phyloP scores from a whole-genome alignment of 2,329 filamentous ascomycete genomes.

The Paecilomyces dactylethromorphus region DNA sequence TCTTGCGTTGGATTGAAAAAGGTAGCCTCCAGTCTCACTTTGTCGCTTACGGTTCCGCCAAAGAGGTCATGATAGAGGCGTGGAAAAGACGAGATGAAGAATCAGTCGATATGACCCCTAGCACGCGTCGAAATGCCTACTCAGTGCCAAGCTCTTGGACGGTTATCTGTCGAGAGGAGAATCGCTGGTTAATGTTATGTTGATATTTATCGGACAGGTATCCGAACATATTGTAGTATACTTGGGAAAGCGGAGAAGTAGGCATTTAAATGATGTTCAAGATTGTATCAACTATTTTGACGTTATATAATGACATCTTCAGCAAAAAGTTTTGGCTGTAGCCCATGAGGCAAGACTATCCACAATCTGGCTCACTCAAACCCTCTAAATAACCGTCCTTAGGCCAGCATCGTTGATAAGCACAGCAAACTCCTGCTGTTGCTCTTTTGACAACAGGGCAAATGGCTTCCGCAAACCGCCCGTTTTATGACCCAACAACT shows the following conservation, averaged over 20 bases:
- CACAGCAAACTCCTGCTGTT: conserved; percentile 28
- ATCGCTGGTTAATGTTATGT: conserved; percentile 23
- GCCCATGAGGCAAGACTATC: too few relatives aligned
- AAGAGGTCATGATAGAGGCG: conserved; percentile 20
- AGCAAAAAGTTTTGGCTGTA: background rate
- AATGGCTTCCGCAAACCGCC: conserved; percentile 47
- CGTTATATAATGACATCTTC: background rate
- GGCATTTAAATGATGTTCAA: background rate
- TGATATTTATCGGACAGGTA: conserved; percentile 3
- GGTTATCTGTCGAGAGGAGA: conserved; percentile 15
- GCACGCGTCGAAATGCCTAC: background rate
- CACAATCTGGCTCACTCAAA: background rate
- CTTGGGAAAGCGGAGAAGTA: background rate
- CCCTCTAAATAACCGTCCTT: conserved; percentile 16
- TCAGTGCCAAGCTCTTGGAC: conserved; percentile 14
- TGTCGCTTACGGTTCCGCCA: conserved; percentile 15
- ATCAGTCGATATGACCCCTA: conserved; percentile 1
- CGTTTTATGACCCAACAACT: conserved; percentile 40
- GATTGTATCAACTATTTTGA: background rate
- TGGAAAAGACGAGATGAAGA: conserved; percentile 23
- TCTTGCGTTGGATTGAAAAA: conserved; percentile 18
- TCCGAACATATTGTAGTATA: background rate
- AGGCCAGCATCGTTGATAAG: conserved; percentile 36
- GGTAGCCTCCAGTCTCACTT: conserved; percentile 17
- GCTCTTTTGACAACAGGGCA: conserved; percentile 27